Percentiles rank a stretch among this genome's conserved stretches.
Conservation (phyloP, 306 rosid genomes). For the Begonia peltatifolia region DNA sequence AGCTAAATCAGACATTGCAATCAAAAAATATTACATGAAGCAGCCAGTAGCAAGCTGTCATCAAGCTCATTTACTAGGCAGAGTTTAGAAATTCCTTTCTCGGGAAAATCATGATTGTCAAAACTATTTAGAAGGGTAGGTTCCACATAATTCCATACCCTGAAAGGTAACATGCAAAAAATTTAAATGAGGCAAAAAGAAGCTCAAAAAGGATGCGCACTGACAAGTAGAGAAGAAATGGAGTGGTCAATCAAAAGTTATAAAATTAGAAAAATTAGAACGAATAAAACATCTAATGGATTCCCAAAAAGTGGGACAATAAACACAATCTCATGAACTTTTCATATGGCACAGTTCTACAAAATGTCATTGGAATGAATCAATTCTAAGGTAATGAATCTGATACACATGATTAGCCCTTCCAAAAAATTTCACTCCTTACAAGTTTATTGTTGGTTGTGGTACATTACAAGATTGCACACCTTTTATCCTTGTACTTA, state of each 20-base stretch:
- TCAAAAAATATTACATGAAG: conserved; percentile 56
- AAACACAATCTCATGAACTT: background rate
- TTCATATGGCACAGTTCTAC: background rate
- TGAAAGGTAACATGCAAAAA: conserved; percentile 12
- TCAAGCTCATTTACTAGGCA: conserved; percentile 92
- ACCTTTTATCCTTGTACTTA: too few species aligned
- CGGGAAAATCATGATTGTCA: conserved; percentile 80
- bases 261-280: conserved; percentile 5
- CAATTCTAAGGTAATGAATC: too few species aligned
- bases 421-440: too few species aligned
- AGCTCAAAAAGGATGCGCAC: background rate
- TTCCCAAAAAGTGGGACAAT: too few species aligned
- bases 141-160: conserved; percentile 86
- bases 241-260: conserved; percentile 8
- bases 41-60: conserved; percentile 93
- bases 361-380: too few species aligned
- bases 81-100: conserved; percentile 88
- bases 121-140: conserved; percentile 73
- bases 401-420: too few species aligned
- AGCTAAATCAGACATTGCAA: conserved; percentile 5
- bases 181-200: background rate
- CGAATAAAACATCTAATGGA: too few species aligned
- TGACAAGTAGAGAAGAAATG: background rate
- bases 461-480: too few species aligned
- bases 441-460: too few species aligned